Percentiles rank a stretch among this genome's conserved stretches.
phyloP scores from a whole-genome alignment of 441 rosid genomes.

The Croton setiger region DNA sequence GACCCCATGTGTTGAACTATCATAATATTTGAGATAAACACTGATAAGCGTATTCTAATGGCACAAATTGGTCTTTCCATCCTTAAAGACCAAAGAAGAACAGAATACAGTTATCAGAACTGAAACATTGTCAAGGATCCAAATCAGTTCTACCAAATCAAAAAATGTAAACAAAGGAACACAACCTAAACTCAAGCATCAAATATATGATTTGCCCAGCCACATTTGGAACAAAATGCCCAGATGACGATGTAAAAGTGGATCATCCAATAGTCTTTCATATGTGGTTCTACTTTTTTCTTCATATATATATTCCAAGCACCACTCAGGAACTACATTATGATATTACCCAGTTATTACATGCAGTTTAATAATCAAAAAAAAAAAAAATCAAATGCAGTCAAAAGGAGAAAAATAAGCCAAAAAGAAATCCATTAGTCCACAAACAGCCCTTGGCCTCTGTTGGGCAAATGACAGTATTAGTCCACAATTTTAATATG shows the following conservation, averaged over 20 bases:
- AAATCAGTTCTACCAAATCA: not conserved
- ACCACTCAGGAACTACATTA: no score
- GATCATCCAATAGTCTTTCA: no score
- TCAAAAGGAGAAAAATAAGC: no score
- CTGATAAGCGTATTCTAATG: not conserved
- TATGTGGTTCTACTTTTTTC: no score
- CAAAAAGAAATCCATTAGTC: no score
- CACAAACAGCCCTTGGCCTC: constrained; percentile 86
- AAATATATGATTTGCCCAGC: not conserved
- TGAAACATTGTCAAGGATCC: not conserved
- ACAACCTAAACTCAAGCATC: not conserved
- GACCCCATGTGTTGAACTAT: no score
- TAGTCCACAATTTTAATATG: not conserved
- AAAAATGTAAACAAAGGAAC: not conserved
- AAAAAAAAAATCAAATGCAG: no score
- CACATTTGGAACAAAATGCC: not conserved
- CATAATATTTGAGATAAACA: not conserved
- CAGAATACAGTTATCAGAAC: not conserved
- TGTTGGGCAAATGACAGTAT: constrained; percentile 76
- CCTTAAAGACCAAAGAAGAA: not conserved
- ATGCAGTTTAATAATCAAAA: no score
- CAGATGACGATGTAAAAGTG: no score
- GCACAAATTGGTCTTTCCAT: not conserved
- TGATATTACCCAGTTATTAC: no score
- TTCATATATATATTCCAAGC: no score